Conservation (phyloP, 768 basidiomycete genomes). For the Phallus indusiatus region DNA sequence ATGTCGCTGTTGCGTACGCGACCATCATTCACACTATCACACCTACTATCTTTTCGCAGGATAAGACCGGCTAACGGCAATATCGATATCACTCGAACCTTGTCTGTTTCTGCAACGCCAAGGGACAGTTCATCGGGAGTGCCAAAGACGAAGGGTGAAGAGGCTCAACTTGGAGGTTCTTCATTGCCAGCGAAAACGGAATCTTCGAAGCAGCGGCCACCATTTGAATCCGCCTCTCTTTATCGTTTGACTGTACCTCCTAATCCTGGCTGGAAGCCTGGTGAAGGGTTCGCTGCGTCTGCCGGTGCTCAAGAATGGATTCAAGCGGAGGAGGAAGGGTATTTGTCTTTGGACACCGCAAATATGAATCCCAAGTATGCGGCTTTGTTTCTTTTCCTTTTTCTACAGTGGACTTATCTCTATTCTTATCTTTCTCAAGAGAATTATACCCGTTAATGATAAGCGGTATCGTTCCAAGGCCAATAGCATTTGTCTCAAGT, state of each 20-base stretch:
- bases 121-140: not conserved
- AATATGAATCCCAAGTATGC: not conserved
- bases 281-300: not conserved
- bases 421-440: slow-evolving; percentile 11
- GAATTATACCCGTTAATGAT: slow-evolving; percentile 43
- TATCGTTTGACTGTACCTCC: slow-evolving; percentile 2
- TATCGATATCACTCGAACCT: too few relatives aligned
- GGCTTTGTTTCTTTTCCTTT: not conserved
- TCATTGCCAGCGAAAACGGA: not conserved
- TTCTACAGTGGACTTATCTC: not conserved
- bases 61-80: too few relatives aligned
- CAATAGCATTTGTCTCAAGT: slow-evolving; percentile 59
- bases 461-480: slow-evolving; percentile 52
- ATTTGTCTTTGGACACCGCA: not conserved
- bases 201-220: slow-evolving; percentile 3
- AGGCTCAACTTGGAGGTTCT: not conserved
- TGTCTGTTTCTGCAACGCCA: not conserved
- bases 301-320: slow-evolving; percentile 2
- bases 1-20: too few relatives aligned
- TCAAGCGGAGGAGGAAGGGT: slow-evolving; percentile 1
- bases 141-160: not conserved
- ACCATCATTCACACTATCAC: too few relatives aligned
- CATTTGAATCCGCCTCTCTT: not conserved
- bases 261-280: slow-evolving; percentile 3
- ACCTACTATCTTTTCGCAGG: too few relatives aligned